Evolutionary conservation across 2,329 filamentous ascomycete genomes (phyloP), one percentile per base, ranked within the genome.

Genomic region (Grosmannia penicillata): DNA sequence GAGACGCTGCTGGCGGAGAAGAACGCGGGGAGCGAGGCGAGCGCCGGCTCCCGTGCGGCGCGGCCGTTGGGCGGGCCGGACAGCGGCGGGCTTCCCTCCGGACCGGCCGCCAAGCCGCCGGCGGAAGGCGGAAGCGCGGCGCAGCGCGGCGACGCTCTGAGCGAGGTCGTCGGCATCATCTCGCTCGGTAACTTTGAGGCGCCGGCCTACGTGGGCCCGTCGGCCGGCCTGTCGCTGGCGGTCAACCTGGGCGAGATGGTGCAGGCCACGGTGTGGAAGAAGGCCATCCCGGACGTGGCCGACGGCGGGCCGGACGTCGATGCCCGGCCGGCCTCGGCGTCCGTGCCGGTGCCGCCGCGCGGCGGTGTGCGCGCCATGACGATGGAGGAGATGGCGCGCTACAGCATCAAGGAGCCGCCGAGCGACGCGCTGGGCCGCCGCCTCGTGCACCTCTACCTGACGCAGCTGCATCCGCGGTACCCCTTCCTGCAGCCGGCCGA

Each of bases 201-300:
- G 4, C 41, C 37, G 4, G 37, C 41, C 11, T 39, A 37, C 11
- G 41, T 39, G 8, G 41, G 37, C 4, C 30, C 41, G 2, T 40
- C 41, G 26, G 33, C 41, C 13, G 41, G 41, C 3, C 28, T 40
- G 31, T 40, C 41, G 15, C 47, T 70, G 32, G 66, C 66, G 6
- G 55, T 62, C 8, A 64, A 68, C 43, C 53, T 70, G 8, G 63
- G 65, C 18, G 63, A 67, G 36, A 69, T 70, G 62, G 65, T 69
- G 8, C 65, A 69, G 45, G 62, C 64, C 0, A 68, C 65, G 15
- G 64, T 68, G 1, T 69, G 65, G 66, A 67, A 67, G 35, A 68
- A 69, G 43, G 61, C 64, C 2, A 50, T 68, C 19, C 27, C 27
- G 17, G 9, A 42, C 17, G 21, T 26, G 19, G n/a, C 24, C 30